A percentile compares a stretch with the other conserved stretches of the same genome.
These are phyloP conservation scores for Cornus controversa DNA, from an alignment of 148 eudicot species.

Conservation along the genomic window DNA sequence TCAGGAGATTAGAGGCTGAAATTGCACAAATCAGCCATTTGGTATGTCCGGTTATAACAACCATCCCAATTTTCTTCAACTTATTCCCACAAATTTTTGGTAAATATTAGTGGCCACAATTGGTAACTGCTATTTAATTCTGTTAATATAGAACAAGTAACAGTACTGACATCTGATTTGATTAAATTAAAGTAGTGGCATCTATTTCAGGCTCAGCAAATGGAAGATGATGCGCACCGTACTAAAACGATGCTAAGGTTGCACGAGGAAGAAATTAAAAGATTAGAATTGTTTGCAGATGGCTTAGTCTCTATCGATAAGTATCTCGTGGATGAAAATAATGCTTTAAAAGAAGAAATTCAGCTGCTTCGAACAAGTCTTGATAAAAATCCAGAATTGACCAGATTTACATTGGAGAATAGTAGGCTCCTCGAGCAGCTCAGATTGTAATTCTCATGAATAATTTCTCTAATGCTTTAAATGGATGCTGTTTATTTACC, in stretches of 20 bases:
- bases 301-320: constrained; percentile 36
- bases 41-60: constrained; percentile 23
- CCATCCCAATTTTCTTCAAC: background rate
- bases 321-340: constrained; percentile 38
- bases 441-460: constrained; percentile 16
- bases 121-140: background rate
- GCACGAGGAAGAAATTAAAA: constrained; percentile 32
- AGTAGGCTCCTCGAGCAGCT: constrained; percentile 32
- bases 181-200: background rate
- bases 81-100: background rate
- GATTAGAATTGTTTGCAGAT: constrained; percentile 28
- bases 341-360: constrained; percentile 34
- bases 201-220: constrained; percentile 41
- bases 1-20: constrained; percentile 43
- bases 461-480: background rate
- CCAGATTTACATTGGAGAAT: constrained; percentile 32
- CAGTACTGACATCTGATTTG: background rate
- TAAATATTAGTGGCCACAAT: constrained; percentile 8
- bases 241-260: constrained; percentile 35
- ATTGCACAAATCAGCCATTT: constrained; percentile 36
- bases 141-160: background rate
- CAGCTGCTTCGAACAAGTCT: constrained; percentile 33
- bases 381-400: constrained; percentile 34
- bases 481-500: background rate
- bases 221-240: constrained; percentile 38